phyloP scores from a whole-genome alignment of 441 rosid genomes.

The California macrophylla region DNA sequence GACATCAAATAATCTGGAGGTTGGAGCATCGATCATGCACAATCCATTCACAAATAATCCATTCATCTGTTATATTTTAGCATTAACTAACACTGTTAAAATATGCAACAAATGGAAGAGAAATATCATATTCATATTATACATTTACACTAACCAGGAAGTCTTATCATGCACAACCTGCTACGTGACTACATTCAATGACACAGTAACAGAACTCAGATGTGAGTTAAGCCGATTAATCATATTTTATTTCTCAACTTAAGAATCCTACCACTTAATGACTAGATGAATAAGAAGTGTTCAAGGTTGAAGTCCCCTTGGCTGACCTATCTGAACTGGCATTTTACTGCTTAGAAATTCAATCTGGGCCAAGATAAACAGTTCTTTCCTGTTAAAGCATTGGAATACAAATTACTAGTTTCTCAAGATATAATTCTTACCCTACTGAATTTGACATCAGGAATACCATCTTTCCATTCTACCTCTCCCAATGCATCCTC shows the following conservation, averaged over 20 bases:
- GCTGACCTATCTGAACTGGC: not conserved
- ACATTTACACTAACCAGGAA: not conserved
- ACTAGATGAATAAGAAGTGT: not conserved
- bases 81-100: not conserved
- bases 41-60: not conserved
- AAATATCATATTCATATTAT: not conserved
- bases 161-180: not conserved
- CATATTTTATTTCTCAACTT: slow-evolving; percentile 4
- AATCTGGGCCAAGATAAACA: not conserved
- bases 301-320: slow-evolving; percentile 1
- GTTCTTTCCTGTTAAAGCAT: not conserved
- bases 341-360: not conserved
- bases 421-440: slow-evolving; percentile 36
- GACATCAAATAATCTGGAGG: not conserved
- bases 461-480: slow-evolving; percentile 68
- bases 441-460: slow-evolving; percentile 89
- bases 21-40: not conserved
- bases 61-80: not conserved
- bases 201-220: slow-evolving; percentile 2
- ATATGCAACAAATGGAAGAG: not conserved
- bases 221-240: not conserved
- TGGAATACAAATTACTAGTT: not conserved
- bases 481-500: slow-evolving; percentile 80
- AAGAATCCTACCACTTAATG: slow-evolving; percentile 6
- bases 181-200: not conserved